phyloP scores from a whole-genome alignment of 176 grass and related monocot species.

The Musa schizocarpa region DNA sequence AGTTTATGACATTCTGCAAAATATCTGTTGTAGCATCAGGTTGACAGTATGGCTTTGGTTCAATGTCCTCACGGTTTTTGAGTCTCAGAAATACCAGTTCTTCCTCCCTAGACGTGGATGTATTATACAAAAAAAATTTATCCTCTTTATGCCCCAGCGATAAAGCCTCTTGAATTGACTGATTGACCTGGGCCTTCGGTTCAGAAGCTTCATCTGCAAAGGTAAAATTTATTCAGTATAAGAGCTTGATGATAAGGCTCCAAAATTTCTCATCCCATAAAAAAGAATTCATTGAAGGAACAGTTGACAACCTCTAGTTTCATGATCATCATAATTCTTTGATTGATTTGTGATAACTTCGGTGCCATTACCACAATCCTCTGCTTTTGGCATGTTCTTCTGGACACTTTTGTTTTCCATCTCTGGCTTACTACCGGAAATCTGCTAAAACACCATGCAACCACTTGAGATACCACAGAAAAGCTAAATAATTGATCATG shows the following conservation, averaged over 20 bases:
- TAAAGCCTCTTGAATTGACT: neutral
- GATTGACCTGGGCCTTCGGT: slow-evolving; percentile 23
- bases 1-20: slow-evolving; percentile 31
- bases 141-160: slow-evolving; percentile 24
- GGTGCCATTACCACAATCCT: slow-evolving; percentile 19
- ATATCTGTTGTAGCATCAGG: slow-evolving; percentile 18
- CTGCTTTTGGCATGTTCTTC: slow-evolving; percentile 41
- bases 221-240: slow-evolving; percentile 12
- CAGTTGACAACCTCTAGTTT: slow-evolving; percentile 14
- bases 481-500: neutral
- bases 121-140: slow-evolving; percentile 27
- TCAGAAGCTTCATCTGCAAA: slow-evolving; percentile 37
- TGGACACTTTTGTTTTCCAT: slow-evolving; percentile 52
- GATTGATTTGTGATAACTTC: slow-evolving; percentile 25
- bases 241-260: neutral
- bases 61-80: slow-evolving; percentile 14
- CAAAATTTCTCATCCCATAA: neutral
- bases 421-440: slow-evolving; percentile 56
- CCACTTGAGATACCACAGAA: neutral
- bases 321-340: slow-evolving; percentile 25
- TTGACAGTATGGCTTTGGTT: slow-evolving; percentile 25
- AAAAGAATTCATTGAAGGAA: neutral
- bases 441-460: slow-evolving; percentile 39
- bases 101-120: slow-evolving; percentile 27
- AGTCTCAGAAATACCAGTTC: slow-evolving; percentile 18